Evolutionary conservation across 345 rosid genomes (phyloP).

Genomic region (Draba incana): DNA sequence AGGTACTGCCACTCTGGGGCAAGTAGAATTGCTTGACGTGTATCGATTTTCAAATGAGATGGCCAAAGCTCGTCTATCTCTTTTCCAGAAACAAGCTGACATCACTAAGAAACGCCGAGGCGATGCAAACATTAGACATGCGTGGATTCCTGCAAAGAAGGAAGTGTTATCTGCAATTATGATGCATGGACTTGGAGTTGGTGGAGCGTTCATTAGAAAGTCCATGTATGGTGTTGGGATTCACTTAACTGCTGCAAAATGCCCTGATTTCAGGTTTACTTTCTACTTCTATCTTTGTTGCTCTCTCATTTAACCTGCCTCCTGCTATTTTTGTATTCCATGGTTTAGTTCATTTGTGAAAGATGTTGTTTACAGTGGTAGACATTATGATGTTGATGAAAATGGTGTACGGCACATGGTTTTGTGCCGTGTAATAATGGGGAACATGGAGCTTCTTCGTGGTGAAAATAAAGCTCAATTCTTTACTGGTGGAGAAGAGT

Average conservation of each 20-base stretch:
- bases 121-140: slow-evolving; percentile 69
- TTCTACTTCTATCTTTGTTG: neutral
- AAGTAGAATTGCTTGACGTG: slow-evolving; percentile 54
- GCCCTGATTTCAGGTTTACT: slow-evolving; percentile 59
- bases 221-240: slow-evolving; percentile 68
- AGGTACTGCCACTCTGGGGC: slow-evolving; percentile 50
- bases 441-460: slow-evolving; percentile 69
- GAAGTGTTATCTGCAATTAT: slow-evolving; percentile 45
- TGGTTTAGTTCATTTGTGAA: slow-evolving; percentile 6
- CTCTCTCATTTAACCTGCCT: neutral
- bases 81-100: slow-evolving; percentile 77
- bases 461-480: slow-evolving; percentile 55
- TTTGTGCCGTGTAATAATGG: slow-evolving; percentile 85
- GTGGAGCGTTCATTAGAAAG: slow-evolving; percentile 47
- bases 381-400: slow-evolving; percentile 83
- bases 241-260: slow-evolving; percentile 64
- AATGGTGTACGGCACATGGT: slow-evolving; percentile 67
- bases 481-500: slow-evolving; percentile 49
- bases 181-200: slow-evolving; percentile 67
- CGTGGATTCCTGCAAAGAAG: slow-evolving; percentile 81
- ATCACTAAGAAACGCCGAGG: slow-evolving; percentile 65
- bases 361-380: slow-evolving; percentile 63
- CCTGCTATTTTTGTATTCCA: neutral
- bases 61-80: slow-evolving; percentile 53
- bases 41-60: slow-evolving; percentile 44